Evolutionary conservation across 176 grass and related monocot species (phyloP).

Genomic region (Secale cereale): DNA sequence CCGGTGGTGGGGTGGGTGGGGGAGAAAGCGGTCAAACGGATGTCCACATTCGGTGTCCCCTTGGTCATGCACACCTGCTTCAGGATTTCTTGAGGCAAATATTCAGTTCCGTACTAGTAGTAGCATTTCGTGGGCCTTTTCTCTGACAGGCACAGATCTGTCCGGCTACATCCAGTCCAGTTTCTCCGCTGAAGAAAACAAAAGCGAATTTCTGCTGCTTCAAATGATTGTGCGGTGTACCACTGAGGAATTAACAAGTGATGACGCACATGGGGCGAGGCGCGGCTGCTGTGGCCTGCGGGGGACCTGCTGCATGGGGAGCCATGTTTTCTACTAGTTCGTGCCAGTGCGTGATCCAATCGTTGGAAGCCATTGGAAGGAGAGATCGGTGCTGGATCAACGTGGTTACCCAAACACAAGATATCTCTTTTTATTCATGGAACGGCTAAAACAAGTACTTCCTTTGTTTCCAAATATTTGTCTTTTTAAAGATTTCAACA

Average conservation of each 20-base stretch:
- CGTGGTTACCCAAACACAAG: background rate
- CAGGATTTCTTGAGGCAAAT: background rate
- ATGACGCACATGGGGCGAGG: background rate
- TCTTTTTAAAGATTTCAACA: too few species aligned
- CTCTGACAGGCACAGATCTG: conserved; percentile 8
- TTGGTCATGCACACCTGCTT: conserved; percentile 4
- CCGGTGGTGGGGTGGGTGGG: background rate
- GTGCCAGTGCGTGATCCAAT: background rate
- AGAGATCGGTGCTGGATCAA: conserved; percentile 5
- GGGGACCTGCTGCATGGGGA: conserved; percentile 28
- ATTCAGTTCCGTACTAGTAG: conserved; percentile 20
- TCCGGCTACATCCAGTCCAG: background rate
- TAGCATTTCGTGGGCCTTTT: conserved; percentile 30
- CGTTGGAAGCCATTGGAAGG: background rate
- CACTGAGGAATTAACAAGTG: conserved; percentile 29
- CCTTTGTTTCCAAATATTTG: too few species aligned
- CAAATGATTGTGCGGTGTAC: conserved; percentile 54
- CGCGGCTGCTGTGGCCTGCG: background rate
- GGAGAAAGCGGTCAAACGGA: background rate
- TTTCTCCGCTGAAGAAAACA: background rate
- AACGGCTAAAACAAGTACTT: background rate
- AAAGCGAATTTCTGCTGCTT: conserved; percentile 5
- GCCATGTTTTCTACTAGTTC: conserved; percentile 19
- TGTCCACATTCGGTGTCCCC: conserved; percentile 16
- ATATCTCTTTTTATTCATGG: background rate